Evolutionary conservation across 176 grass and related monocot genomes (phyloP).

Genomic region (Rhipidocladum racemiflorum): DNA sequence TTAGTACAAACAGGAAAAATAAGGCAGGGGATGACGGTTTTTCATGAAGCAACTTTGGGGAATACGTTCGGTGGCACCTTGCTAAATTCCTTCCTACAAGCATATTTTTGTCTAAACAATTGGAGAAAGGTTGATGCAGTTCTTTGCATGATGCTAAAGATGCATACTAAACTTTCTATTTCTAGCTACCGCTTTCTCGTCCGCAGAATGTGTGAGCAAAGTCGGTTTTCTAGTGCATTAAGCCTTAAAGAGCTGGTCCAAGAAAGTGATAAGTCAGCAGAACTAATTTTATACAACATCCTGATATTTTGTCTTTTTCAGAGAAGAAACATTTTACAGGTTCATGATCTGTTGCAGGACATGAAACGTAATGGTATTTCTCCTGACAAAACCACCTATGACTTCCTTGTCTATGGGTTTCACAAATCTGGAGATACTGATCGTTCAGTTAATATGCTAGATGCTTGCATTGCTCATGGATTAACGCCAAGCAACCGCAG

Average conservation of each 20-base stretch:
- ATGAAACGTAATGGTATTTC: conserved; percentile 52
- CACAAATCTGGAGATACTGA: conserved; percentile 60
- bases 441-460: conserved; percentile 55
- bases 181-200: conserved; percentile 66
- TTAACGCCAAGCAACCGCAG: conserved; percentile 72
- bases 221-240: conserved; percentile 45
- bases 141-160: conserved; percentile 71
- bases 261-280: conserved; percentile 36
- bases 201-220: conserved; percentile 54
- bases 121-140: conserved; percentile 52
- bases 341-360: conserved; percentile 57
- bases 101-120: conserved; percentile 51
- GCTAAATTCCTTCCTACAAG: conserved; percentile 66
- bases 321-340: conserved; percentile 43
- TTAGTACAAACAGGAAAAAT: conserved; percentile 55
- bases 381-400: conserved; percentile 68
- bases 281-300: conserved; percentile 71
- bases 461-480: conserved; percentile 62
- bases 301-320: conserved; percentile 75
- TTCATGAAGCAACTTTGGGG: conserved; percentile 42
- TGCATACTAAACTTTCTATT: conserved; percentile 53
- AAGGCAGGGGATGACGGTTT: conserved; percentile 36
- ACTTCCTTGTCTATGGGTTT: conserved; percentile 86
- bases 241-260: conserved; percentile 52
- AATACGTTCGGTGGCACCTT: conserved; percentile 36